Conservation (phyloP, 768 basidiomycete species). For the Rhodocollybia butyracea region DNA sequence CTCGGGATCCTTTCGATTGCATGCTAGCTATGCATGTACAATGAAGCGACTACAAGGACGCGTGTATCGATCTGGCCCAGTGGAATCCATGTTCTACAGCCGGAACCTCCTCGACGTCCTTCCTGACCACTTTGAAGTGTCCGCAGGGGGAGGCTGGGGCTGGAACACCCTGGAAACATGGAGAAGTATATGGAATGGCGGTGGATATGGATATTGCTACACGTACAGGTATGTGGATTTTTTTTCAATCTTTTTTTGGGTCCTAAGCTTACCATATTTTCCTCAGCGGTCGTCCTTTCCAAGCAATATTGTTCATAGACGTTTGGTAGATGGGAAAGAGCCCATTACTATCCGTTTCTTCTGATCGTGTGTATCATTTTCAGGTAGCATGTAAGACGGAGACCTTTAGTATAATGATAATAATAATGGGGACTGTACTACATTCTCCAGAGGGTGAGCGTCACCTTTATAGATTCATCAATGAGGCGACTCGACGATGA, state of each 20-base stretch:
- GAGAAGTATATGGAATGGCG: constrained; percentile 32
- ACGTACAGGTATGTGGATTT: constrained; percentile 31
- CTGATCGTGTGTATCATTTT: too few species aligned
- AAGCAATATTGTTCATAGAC: constrained; percentile 45
- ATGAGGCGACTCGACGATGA: too few species aligned
- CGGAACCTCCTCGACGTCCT: constrained; percentile 45
- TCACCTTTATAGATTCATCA: too few species aligned
- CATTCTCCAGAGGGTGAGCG: too few species aligned
- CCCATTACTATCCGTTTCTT: constrained; percentile 43
- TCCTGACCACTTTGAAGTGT: constrained; percentile 42
- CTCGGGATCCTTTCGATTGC: constrained; percentile 34
- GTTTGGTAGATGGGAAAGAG: constrained; percentile 40
- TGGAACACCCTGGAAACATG: constrained; percentile 36
- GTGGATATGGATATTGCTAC: constrained; percentile 28
- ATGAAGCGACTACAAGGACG: constrained; percentile 45
- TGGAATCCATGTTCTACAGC: constrained; percentile 45
- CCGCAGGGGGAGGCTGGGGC: constrained; percentile 30
- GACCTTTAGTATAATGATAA: too few species aligned
- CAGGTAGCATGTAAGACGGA: too few species aligned
- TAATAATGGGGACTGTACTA: too few species aligned
- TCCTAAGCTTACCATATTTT: not conserved
- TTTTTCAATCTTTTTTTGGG: not conserved
- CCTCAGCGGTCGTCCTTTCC: constrained; percentile 48
- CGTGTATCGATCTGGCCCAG: constrained; percentile 37
- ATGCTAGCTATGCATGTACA: constrained; percentile 51